Conservation (phyloP, 768 basidiomycete genomes). For the Candolleomyces aberdarensis region DNA sequence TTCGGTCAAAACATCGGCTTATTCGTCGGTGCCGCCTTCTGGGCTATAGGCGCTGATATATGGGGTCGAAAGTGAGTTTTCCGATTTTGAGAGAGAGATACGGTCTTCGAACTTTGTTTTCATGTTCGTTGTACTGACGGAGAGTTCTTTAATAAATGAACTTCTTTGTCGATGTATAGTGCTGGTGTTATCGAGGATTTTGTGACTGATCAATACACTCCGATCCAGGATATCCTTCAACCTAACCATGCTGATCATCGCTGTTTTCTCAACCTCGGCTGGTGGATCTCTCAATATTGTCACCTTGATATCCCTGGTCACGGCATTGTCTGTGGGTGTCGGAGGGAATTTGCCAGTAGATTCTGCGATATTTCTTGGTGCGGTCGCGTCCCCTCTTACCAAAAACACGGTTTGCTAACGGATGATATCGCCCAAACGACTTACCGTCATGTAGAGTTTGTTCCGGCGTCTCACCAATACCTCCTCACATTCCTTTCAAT, state of each 20-base stretch:
- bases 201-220: not conserved
- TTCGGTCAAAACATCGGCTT: constrained; percentile 73
- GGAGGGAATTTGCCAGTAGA: constrained; percentile 72
- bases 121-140: too few relatives aligned
- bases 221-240: constrained; percentile 58
- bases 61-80: constrained; percentile 60
- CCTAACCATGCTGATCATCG: constrained; percentile 63
- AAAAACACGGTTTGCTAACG: not conserved
- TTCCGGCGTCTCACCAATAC: constrained; percentile 72
- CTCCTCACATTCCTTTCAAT: constrained; percentile 71
- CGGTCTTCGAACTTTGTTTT: too few relatives aligned
- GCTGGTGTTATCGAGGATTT: too few relatives aligned
- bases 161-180: too few relatives aligned
- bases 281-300: constrained; percentile 54
- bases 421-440: not conserved
- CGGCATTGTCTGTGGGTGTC: constrained; percentile 64
- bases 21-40: constrained; percentile 65
- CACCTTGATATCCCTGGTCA: constrained; percentile 46
- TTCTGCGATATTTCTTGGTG: constrained; percentile 72
- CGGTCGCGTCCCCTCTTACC: not conserved
- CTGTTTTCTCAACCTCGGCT: constrained; percentile 60
- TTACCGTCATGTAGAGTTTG: constrained; percentile 44
- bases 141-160: too few relatives aligned
- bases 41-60: constrained; percentile 66
- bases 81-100: not conserved